Evolutionary conservation across 179 eudicot genomes (phyloP).

Genomic region (Monotropa hypopitys): DNA sequence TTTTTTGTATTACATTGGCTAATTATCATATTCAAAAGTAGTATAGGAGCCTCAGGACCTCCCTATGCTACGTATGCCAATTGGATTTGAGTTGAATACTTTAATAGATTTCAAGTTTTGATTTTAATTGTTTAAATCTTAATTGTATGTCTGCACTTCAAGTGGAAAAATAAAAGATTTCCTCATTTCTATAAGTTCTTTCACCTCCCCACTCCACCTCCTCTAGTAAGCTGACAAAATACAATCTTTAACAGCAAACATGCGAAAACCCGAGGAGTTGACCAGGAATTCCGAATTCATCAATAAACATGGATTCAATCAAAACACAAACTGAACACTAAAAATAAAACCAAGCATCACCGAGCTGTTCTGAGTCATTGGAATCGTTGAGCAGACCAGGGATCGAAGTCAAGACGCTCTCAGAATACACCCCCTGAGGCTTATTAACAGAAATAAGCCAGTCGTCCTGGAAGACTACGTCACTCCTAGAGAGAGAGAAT

Average conservation of each 20-base stretch:
- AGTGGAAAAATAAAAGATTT: not conserved
- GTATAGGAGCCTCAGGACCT: too few species aligned
- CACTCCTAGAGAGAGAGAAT: constrained; percentile 34
- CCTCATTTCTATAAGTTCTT: not conserved
- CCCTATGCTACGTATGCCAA: too few species aligned
- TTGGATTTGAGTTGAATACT: not conserved
- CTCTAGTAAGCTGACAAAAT: not conserved
- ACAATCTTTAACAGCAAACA: not conserved
- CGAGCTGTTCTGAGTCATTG: constrained; percentile 10
- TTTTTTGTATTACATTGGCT: too few species aligned
- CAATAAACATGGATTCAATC: not conserved
- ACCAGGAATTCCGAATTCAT: not conserved
- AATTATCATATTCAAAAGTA: too few species aligned
- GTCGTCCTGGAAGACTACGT: constrained; percentile 63
- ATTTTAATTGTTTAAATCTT: not conserved
- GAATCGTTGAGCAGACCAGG: constrained; percentile 31
- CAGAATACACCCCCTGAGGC: constrained; percentile 78
- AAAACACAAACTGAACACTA: not conserved
- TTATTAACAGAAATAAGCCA: constrained; percentile 79
- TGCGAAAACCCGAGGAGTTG: not conserved
- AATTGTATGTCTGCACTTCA: not conserved
- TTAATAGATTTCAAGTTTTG: not conserved
- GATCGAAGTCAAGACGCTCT: constrained; percentile 50
- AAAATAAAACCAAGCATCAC: constrained; percentile 3
- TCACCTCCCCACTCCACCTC: not conserved